phyloP scores from a whole-genome alignment of 1,284 basidiomycete genomes.

The Veloporphyrellus conicus region DNA sequence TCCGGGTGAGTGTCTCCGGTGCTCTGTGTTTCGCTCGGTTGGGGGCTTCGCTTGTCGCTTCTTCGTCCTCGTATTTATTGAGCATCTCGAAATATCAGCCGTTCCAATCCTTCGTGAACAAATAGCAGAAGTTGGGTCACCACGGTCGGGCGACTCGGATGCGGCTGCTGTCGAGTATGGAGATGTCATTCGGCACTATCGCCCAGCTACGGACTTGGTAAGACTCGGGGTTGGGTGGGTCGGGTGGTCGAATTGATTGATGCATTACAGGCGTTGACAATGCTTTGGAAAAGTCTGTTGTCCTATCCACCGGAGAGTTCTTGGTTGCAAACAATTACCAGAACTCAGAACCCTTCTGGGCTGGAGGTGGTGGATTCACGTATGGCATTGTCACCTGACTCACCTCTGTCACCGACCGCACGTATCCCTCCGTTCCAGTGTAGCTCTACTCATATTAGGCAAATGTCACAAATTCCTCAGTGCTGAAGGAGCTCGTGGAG shows the following conservation, averaged over 20 bases:
- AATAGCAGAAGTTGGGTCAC: too few species aligned
- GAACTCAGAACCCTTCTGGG: constrained; percentile 40
- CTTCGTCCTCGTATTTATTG: too few species aligned
- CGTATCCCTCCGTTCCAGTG: constrained; percentile 34
- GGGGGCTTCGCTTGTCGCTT: too few species aligned
- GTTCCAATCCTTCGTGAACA: too few species aligned
- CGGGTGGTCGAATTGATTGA: not conserved
- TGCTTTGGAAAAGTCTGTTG: constrained; percentile 29
- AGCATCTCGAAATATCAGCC: too few species aligned
- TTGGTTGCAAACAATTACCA: constrained; percentile 15
- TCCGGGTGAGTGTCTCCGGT: too few species aligned
- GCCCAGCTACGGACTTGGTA: constrained; percentile 44
- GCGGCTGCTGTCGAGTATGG: too few species aligned
- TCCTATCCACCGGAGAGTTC: constrained; percentile 16
- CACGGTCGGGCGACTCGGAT: too few species aligned
- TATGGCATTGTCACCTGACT: constrained; percentile 22
- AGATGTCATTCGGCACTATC: constrained; percentile 41
- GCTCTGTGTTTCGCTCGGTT: too few species aligned
- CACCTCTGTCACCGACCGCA: constrained; percentile 20
- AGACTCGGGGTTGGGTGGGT: not conserved
- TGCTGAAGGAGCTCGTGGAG: constrained; percentile 14
- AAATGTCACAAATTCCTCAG: constrained; percentile 24
- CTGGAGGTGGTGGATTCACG: constrained; percentile 46
- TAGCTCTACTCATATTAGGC: constrained; percentile 23
- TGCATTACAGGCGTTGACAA: constrained; percentile 39